These are phyloP conservation scores for Ramaria sp. DNA, from an alignment of 768 basidiomycete genomes.

Conservation along the genomic window DNA sequence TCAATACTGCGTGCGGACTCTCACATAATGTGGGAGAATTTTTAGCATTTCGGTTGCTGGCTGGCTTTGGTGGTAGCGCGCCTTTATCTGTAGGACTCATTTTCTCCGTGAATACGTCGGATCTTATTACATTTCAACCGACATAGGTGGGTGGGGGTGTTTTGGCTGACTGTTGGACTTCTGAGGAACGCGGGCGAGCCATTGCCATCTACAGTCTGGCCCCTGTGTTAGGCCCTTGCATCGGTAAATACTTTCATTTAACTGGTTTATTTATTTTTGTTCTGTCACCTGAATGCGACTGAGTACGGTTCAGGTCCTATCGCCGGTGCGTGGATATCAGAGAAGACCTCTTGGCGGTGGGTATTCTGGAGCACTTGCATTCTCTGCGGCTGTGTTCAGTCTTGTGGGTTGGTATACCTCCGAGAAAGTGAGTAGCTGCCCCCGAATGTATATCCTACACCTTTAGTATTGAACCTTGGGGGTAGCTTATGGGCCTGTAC, in stretches of 20 bases:
- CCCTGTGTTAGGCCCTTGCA: conserved; percentile 52
- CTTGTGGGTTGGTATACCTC: conserved; percentile 43
- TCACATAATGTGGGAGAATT: conserved; percentile 42
- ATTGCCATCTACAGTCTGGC: conserved; percentile 29
- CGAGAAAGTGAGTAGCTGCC: conserved; percentile 42
- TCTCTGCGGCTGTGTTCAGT: conserved; percentile 41
- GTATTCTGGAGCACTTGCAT: conserved; percentile 66
- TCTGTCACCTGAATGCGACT: conserved; percentile 41
- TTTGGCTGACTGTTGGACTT: conserved; percentile 17
- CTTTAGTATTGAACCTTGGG: neutral
- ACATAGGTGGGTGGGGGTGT: conserved; percentile 49
- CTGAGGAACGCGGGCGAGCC: conserved; percentile 5
- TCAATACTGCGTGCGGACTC: conserved; percentile 54
- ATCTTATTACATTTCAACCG: neutral
- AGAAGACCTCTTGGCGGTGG: conserved; percentile 62
- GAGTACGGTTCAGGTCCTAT: conserved; percentile 19
- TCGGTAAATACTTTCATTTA: no score
- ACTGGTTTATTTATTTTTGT: neutral
- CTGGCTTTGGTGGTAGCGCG: conserved; percentile 65
- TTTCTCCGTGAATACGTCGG: neutral
- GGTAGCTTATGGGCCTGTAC: conserved; percentile 20
- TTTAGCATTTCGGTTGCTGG: conserved; percentile 56
- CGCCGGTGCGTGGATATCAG: conserved; percentile 27
- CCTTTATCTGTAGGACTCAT: conserved; percentile 37
- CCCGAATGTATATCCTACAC: neutral